phyloP scores from a whole-genome alignment of 768 basidiomycete genomes.

The Auriscalpium microsporum region DNA sequence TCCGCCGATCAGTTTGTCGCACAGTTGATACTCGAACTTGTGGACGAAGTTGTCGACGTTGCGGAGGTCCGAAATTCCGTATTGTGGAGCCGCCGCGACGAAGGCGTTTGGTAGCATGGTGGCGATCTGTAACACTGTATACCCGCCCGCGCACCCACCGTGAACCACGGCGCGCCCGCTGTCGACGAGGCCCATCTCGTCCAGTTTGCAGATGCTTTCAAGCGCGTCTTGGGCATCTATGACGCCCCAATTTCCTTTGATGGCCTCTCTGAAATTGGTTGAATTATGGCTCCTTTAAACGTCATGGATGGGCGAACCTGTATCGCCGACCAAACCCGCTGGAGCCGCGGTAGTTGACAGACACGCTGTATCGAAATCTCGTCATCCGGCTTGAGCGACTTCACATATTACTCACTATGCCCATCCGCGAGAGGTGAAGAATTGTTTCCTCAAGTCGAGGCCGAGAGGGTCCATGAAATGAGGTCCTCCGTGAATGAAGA shows the following conservation, averaged over 20 bases:
- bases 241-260: slow-evolving; percentile 62
- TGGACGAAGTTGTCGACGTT: slow-evolving; percentile 54
- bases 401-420: slow-evolving; percentile 40
- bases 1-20: slow-evolving; percentile 57
- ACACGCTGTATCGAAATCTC: slow-evolving; percentile 33
- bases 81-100: slow-evolving; percentile 53
- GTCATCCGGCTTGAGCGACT: background rate
- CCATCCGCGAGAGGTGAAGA: slow-evolving; percentile 62
- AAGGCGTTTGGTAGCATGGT: slow-evolving; percentile 38
- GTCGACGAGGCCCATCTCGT: slow-evolving; percentile 50
- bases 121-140: slow-evolving; percentile 46
- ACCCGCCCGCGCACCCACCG: slow-evolving; percentile 69
- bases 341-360: slow-evolving; percentile 72
- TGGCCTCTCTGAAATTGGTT: slow-evolving; percentile 30
- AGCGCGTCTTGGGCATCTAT: slow-evolving; percentile 64
- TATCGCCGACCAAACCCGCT: slow-evolving; percentile 65
- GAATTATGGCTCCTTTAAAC: too few relatives aligned
- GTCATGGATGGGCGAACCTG: slow-evolving; percentile 25
- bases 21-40: slow-evolving; percentile 57
- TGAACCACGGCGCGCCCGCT: slow-evolving; percentile 54
- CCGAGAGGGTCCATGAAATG: slow-evolving; percentile 39
- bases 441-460: slow-evolving; percentile 45
- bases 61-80: slow-evolving; percentile 57
- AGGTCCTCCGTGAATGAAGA: slow-evolving; percentile 67
- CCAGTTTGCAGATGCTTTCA: slow-evolving; percentile 39